These are phyloP conservation scores for Candida xiaguanensis DNA, from an alignment of 805 yeast species.

Conservation along the genomic window DNA sequence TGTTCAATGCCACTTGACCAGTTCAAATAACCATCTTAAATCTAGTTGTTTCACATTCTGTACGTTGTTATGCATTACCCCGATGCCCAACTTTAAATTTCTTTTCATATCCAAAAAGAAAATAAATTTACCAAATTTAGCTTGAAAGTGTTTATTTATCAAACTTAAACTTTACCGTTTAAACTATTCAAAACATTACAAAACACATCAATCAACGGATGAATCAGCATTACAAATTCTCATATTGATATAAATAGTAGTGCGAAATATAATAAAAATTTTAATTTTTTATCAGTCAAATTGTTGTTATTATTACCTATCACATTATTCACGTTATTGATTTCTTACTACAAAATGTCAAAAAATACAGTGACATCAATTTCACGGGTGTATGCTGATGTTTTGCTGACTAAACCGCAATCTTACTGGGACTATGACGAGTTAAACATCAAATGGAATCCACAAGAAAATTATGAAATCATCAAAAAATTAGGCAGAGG, in stretches of 20 bases:
- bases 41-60: too few relatives aligned
- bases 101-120: too few relatives aligned
- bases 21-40: too few relatives aligned
- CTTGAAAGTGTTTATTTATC: too few relatives aligned
- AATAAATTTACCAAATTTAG: too few relatives aligned
- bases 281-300: constrained; percentile 6
- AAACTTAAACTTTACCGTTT: too few relatives aligned
- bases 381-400: constrained; percentile 79
- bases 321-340: constrained; percentile 1
- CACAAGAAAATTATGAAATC: constrained; percentile 81
- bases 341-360: constrained; percentile 1
- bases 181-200: too few relatives aligned
- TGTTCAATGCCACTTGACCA: too few relatives aligned
- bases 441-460: constrained; percentile 76
- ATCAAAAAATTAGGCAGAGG: constrained; percentile 86
- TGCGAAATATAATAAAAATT: constrained; percentile 3
- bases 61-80: too few relatives aligned
- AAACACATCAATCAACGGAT: too few relatives aligned
- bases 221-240: neutral
- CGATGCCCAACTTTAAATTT: too few relatives aligned
- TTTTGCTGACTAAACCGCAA: constrained; percentile 68
- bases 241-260: constrained; percentile 3
- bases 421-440: constrained; percentile 82
- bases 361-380: constrained; percentile 42
- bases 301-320: constrained; percentile 6